Base-by-base conservation (phyloP, 2,329 filamentous ascomycete genomes). In the Xylaria sp. region DNA sequence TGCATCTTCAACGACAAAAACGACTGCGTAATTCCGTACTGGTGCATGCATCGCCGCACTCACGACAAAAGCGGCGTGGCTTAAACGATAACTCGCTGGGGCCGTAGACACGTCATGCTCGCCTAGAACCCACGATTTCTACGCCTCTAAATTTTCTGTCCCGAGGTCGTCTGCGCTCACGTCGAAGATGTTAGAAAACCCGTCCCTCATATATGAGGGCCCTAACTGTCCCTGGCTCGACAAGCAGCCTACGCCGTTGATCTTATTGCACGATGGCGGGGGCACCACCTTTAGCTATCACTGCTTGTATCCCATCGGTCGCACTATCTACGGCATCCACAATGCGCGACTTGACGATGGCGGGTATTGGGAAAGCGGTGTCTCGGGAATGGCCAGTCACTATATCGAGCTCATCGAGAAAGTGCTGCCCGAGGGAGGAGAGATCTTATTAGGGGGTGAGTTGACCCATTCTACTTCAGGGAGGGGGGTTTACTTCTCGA, bases 191-290 rank as follows among this genome's bases (percentile, higher is more conserved):
- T 15, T 70, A 29, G 67, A 67, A 0, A 74, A 74, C 46, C 73
- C 72, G 15, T 29, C 65, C 15, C 68, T 73, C 35, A 73, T 75
- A 59, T 69, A 73, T 62, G 61, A 71, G 54, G 70, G 69, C 3
- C 66, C 67, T 4, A 25, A 38, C 13, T 53, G 47, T 9, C 60
- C 64, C 21, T 61, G 63, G 48, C 58, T 65, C 3, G 43, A 52
- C 38, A 62, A 57, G 54, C 64, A 67, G 31, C 68, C 63, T 10
- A 66, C 76, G n/a, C 84, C 85, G 1, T 74, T 86, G 47, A 75
- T 88, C 59, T 78, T 88, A 43, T 75, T 87, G 38, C 85, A 88
- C 73, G 85, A 88, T 63, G 85, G 85, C 65, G 84, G 85, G 65
- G 85, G 85, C 69, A 87, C 85, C 1, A 81, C 80, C 2, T 86